Evolutionary conservation across 163 green algal species (phyloP), one percentile per base, ranked within the genome.

Genomic region (Scenedesmus sp.): DNA sequence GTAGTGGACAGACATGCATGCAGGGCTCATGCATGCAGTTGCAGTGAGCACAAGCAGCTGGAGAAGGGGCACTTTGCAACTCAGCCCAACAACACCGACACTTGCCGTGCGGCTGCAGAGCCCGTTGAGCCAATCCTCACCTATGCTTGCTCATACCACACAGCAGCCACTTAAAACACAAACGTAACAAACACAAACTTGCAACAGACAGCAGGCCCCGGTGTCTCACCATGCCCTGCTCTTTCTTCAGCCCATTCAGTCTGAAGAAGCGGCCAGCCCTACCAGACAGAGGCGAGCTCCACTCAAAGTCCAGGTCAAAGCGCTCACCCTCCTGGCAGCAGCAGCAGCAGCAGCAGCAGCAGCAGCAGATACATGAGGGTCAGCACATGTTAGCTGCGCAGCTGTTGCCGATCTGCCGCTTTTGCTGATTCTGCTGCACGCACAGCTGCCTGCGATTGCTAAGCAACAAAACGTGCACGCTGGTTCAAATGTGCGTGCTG

Each of bases 221-320:
- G 34, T 46, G 34, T 46, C 90, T 52, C 76, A 91, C 90, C 90
- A 93, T 74, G 34, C 15, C 90, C 46, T 87, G 85, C 76, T 93
- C 90, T 46, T 91, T 89, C 18, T 60, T 82, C n/a, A 91, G 55
- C 34, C 90, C 90, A 10, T 88, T n/a, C 2, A 93, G 76, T n/a
- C 54, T 82, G 85, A 91, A 91, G 8, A 91, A 91, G 87, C 87
- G 87, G 3, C 74, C 87, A 3, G 34, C 8, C 57, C 89, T 73
- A 7, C 86, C 76, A 7, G 82, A 87, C 55, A 93, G 57, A 4
- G 90, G 90, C 15, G 62, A 87, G 18, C 34, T 81, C 90, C 90
- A 93, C 64, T 93, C 85, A 88, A 91, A 88, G 46, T 73, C 76
- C 4, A 93, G 56, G 90, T 93, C 90, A 74, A 60, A 59, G 20